Evolutionary conservation across 768 basidiomycete genomes (phyloP).

Genomic region (Lentinula sp.): DNA sequence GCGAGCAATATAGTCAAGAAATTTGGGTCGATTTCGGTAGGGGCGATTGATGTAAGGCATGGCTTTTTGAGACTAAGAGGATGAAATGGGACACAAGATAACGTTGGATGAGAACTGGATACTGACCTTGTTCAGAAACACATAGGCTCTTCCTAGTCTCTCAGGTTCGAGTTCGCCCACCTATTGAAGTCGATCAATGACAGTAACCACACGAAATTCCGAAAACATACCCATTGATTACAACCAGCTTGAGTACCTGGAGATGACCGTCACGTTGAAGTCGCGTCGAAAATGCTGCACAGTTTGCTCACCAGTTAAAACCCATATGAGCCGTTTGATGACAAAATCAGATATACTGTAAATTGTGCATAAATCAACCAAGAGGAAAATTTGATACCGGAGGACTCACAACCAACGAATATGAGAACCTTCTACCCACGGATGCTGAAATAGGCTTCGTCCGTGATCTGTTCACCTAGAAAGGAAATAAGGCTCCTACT

Average conservation of each 20-base stretch:
- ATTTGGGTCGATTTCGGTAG: conserved; percentile 35
- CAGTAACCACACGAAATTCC: neutral
- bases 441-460: conserved; percentile 31
- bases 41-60: conserved; percentile 60
- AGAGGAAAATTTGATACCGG: neutral
- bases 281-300: conserved; percentile 10
- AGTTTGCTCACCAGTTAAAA: conserved; percentile 40
- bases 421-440: conserved; percentile 51
- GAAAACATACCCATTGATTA: conserved; percentile 47
- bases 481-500: conserved; percentile 11
- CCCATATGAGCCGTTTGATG: conserved; percentile 53
- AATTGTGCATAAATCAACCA: neutral
- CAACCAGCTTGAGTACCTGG: conserved; percentile 49
- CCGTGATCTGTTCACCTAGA: neutral
- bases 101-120: neutral
- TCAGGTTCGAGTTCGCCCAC: conserved; percentile 49
- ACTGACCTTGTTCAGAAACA: conserved; percentile 53
- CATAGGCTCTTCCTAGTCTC: conserved; percentile 54
- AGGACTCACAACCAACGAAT: conserved; percentile 50
- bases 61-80: conserved; percentile 42
- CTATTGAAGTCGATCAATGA: conserved; percentile 15
- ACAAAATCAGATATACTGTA: conserved; percentile 47
- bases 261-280: conserved; percentile 18
- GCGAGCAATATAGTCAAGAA: conserved; percentile 42
- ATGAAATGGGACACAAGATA: neutral